These are phyloP conservation scores for Ligustrum vulgare DNA, from an alignment of 257 asterid genomes.

Conservation along the genomic window DNA sequence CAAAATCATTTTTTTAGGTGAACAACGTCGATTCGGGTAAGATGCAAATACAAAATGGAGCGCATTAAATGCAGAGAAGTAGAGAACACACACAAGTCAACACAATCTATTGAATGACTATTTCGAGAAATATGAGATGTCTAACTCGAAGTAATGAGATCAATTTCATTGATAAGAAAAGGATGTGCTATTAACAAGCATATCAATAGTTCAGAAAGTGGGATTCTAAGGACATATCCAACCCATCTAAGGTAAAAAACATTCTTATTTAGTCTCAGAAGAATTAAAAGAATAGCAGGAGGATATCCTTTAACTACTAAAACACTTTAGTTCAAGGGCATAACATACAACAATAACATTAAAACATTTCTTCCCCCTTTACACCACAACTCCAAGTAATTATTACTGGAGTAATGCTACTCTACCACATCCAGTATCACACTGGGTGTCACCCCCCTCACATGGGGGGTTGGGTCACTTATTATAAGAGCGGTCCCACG, in stretches of 20 bases:
- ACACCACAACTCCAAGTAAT: constrained; percentile 22
- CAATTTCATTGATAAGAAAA: too few species aligned
- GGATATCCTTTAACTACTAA: neutral
- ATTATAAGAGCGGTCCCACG: too few species aligned
- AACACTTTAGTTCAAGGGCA: neutral
- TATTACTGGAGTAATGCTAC: too few species aligned
- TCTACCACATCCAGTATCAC: too few species aligned
- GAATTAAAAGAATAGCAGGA: neutral
- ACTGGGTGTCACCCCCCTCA: too few species aligned
- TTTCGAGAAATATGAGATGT: neutral
- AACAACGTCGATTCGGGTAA: neutral
- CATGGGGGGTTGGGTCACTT: too few species aligned
- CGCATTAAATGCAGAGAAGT: neutral
- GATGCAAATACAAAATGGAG: neutral
- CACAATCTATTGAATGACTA: neutral
- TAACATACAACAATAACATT: neutral
- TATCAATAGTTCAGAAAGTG: too few species aligned
- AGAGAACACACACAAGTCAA: neutral
- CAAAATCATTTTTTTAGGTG: neutral
- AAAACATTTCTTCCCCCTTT: constrained; percentile 17
- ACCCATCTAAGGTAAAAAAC: neutral
- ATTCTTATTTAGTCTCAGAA: neutral
- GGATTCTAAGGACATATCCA: too few species aligned
- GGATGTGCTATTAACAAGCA: too few species aligned
- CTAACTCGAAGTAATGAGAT: neutral